These are phyloP conservation scores for Coprinopsis strossmayeri DNA, from an alignment of 768 basidiomycete genomes.

Conservation along the genomic window DNA sequence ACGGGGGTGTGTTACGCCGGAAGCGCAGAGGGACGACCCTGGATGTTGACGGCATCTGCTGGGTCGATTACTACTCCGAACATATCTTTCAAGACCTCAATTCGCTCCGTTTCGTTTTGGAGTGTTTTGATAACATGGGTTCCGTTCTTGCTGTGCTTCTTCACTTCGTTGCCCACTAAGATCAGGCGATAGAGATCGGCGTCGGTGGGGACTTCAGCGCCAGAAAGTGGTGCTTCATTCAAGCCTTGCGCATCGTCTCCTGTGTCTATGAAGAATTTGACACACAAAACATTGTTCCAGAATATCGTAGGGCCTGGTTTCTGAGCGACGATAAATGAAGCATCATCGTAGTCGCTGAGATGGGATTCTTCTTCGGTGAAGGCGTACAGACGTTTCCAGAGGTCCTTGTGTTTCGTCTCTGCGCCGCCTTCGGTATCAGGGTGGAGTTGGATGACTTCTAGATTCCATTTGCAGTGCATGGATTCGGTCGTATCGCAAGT, in stretches of 20 bases:
- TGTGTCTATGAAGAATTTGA: constrained; percentile 19
- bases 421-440: no score
- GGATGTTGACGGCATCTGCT: neutral
- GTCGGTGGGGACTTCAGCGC: no score
- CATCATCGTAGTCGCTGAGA: constrained; percentile 16
- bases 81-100: neutral
- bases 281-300: constrained; percentile 19
- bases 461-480: constrained; percentile 16
- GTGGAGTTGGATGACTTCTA: constrained; percentile 13
- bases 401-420: no score
- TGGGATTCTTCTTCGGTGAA: constrained; percentile 25
- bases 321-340: constrained; percentile 18
- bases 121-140: neutral
- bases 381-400: constrained; percentile 22
- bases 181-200: constrained; percentile 14
- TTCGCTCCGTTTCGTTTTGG: neutral
- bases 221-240: no score
- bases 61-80: neutral
- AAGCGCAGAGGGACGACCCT: neutral
- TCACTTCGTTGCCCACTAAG: constrained; percentile 22
- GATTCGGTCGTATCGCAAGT: neutral
- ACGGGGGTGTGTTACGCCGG: no score
- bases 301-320: constrained; percentile 15
- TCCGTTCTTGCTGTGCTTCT: constrained; percentile 9
- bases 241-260: constrained; percentile 9